These are phyloP conservation scores for Cercophora samala DNA, from an alignment of 495 filamentous ascomycete species.

Conservation along the genomic window DNA sequence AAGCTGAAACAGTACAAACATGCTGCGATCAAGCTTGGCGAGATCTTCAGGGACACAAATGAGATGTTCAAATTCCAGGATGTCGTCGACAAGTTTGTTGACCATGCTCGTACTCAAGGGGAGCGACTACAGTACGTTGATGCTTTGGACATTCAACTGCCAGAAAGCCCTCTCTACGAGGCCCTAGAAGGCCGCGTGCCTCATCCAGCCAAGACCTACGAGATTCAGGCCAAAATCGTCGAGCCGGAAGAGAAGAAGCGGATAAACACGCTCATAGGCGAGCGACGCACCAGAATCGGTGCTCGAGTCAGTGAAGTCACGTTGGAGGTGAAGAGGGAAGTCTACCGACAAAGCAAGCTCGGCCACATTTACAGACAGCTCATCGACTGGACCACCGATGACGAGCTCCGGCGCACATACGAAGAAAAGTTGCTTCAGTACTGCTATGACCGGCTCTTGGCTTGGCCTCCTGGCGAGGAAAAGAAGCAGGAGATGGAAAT, in stretches of 20 bases:
- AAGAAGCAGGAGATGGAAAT: slow-evolving; percentile 67
- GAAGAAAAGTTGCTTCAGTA: slow-evolving; percentile 88
- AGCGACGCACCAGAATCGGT: slow-evolving; percentile 82
- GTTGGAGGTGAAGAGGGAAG: slow-evolving; percentile 80
- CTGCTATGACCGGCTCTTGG: slow-evolving; percentile 69
- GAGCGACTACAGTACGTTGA: slow-evolving; percentile 67
- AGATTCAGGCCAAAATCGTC: slow-evolving; percentile 75
- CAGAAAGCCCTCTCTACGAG: slow-evolving; percentile 70
- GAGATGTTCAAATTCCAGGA: slow-evolving; percentile 70
- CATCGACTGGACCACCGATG: slow-evolving; percentile 86
- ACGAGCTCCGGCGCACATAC: slow-evolving; percentile 75
- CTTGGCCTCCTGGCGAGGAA: slow-evolving; percentile 54
- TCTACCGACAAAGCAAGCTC: slow-evolving; percentile 65
- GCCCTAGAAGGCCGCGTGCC: slow-evolving; percentile 83
- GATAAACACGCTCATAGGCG: slow-evolving; percentile 87
- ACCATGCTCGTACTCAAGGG: slow-evolving; percentile 66
- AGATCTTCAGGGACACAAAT: slow-evolving; percentile 65
- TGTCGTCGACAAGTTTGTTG: slow-evolving; percentile 73
- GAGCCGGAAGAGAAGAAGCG: slow-evolving; percentile 85
- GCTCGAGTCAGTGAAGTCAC: slow-evolving; percentile 79
- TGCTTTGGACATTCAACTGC: slow-evolving; percentile 71
- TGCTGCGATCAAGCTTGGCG: slow-evolving; percentile 67
- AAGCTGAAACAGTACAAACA: slow-evolving; percentile 72
- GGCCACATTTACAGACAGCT: slow-evolving; percentile 74
- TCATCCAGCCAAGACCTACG: slow-evolving; percentile 76